Percentiles rank a stretch among this genome's conserved stretches.
These are phyloP conservation scores for Thermothelomyces thermophilus DNA, from an alignment of 2,329 filamentous ascomycete genomes.

Conservation along the genomic window DNA sequence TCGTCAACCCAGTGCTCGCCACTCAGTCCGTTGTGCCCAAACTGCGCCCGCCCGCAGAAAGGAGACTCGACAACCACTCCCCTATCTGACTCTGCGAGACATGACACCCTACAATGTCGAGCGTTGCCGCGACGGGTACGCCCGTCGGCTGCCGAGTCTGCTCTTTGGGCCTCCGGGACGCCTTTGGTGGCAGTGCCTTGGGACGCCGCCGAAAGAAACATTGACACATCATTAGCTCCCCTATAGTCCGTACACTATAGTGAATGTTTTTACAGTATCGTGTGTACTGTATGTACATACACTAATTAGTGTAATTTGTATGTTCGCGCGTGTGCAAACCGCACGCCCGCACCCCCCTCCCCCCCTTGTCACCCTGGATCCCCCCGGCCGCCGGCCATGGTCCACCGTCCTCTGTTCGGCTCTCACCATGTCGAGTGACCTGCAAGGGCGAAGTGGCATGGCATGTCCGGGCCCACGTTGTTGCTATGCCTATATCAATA, in stretches of 20 bases:
- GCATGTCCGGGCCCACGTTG: neutral
- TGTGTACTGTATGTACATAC: too few species aligned
- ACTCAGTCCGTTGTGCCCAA: too few species aligned
- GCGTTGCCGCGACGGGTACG: slow-evolving; percentile 8
- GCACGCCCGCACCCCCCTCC: too few species aligned
- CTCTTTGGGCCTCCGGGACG: slow-evolving; percentile 5
- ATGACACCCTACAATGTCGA: slow-evolving; percentile 8
- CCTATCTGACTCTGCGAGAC: neutral
- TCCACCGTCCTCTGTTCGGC: slow-evolving; percentile 2
- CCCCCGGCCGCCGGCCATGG: neutral
- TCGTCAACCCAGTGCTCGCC: too few species aligned
- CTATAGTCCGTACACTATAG: too few species aligned
- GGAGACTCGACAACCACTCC: slow-evolving; percentile 7
- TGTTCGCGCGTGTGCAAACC: too few species aligned
- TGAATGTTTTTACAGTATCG: too few species aligned
- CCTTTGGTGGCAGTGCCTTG: too few species aligned
- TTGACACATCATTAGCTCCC: neutral
- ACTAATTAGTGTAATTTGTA: too few species aligned
- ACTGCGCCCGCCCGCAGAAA: slow-evolving; percentile 1
- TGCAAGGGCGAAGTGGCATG: neutral
- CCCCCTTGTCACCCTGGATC: slow-evolving; percentile 1
- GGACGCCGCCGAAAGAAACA: neutral
- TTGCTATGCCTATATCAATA: slow-evolving; percentile 22
- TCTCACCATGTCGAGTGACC: slow-evolving; percentile 5
- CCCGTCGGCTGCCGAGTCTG: neutral